A percentile compares a stretch with the other conserved stretches of the same genome.
Conservation (phyloP, 176 grass and related monocot genomes). For the Elymus sibiricus region DNA sequence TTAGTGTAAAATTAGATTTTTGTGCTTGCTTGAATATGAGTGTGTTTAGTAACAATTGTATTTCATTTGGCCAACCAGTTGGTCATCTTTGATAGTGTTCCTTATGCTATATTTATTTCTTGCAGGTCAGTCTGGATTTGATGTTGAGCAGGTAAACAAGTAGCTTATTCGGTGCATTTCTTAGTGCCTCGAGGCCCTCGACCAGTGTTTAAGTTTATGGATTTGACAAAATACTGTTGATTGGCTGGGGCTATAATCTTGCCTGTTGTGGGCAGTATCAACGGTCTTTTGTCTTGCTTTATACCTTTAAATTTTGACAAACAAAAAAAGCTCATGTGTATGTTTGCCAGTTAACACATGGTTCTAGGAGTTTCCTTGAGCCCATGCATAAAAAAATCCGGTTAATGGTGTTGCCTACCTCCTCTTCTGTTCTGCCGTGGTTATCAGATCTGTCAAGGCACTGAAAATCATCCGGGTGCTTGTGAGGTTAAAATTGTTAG, state of each 20-base stretch:
- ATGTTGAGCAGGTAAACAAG: conserved; percentile 71
- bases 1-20: not conserved
- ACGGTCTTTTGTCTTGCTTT: not conserved
- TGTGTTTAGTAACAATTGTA: not conserved
- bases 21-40: not conserved
- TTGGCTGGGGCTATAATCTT: conserved; percentile 3
- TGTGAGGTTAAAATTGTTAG: not conserved
- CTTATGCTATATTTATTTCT: conserved; percentile 18
- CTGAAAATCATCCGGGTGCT: not conserved
- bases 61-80: not conserved
- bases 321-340: not conserved
- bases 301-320: not conserved
- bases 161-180: conserved; percentile 9
- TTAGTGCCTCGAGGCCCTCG: not conserved
- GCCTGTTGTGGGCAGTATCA: not conserved
- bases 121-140: conserved; percentile 69
- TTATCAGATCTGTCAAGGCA: not conserved
- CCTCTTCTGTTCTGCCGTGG: not conserved
- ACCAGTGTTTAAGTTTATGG: not conserved
- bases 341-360: not conserved
- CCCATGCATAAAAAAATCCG: not conserved
- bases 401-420: not conserved
- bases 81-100: not conserved
- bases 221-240: not conserved
- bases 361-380: not conserved